A percentile compares a stretch with the other conserved stretches of the same genome.
Evolutionary conservation across 2,329 filamentous ascomycete species (phyloP).

Genomic region (Alternaria sp.): DNA sequence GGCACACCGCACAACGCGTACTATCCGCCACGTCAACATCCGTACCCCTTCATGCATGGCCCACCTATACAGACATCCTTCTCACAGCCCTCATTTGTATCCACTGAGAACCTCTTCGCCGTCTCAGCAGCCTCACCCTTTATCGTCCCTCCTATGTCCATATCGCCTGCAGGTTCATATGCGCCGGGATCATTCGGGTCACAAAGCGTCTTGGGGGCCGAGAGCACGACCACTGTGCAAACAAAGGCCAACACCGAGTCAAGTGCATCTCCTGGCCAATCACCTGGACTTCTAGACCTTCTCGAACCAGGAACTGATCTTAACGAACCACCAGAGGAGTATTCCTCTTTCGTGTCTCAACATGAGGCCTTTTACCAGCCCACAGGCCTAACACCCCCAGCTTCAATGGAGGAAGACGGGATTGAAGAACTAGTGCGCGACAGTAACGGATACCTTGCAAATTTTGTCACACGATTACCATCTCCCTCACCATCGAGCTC

Average conservation of each 20-base stretch:
- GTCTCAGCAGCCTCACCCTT: slow-evolving; percentile 35
- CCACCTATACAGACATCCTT: slow-evolving; percentile 22
- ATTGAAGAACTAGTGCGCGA: slow-evolving; percentile 65
- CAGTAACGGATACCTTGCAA: slow-evolving; percentile 39
- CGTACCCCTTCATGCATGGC: slow-evolving; percentile 19
- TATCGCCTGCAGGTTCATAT: slow-evolving; percentile 44
- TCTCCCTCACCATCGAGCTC: slow-evolving; percentile 50
- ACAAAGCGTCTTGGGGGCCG: slow-evolving; percentile 51
- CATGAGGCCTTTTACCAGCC: slow-evolving; percentile 48
- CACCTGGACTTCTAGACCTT: slow-evolving; percentile 59
- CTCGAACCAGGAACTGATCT: slow-evolving; percentile 60
- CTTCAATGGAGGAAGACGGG: slow-evolving; percentile 54
- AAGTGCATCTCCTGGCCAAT: slow-evolving; percentile 55
- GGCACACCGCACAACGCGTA: slow-evolving; percentile 18
- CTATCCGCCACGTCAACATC: slow-evolving; percentile 21
- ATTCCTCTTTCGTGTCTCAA: slow-evolving; percentile 44
- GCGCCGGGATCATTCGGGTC: slow-evolving; percentile 48
- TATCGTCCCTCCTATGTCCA: slow-evolving; percentile 33
- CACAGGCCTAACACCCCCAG: slow-evolving; percentile 39
- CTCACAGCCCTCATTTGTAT: slow-evolving; percentile 20
- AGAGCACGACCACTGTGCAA: slow-evolving; percentile 36
- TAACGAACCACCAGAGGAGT: slow-evolving; percentile 53
- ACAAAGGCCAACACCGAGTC: slow-evolving; percentile 44
- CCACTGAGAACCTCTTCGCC: slow-evolving; percentile 17
- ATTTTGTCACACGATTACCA: slow-evolving; percentile 51